Evolutionary conservation across 2,329 filamentous ascomycete genomes (phyloP).

Genomic region (Mycosphaerella sp.): DNA sequence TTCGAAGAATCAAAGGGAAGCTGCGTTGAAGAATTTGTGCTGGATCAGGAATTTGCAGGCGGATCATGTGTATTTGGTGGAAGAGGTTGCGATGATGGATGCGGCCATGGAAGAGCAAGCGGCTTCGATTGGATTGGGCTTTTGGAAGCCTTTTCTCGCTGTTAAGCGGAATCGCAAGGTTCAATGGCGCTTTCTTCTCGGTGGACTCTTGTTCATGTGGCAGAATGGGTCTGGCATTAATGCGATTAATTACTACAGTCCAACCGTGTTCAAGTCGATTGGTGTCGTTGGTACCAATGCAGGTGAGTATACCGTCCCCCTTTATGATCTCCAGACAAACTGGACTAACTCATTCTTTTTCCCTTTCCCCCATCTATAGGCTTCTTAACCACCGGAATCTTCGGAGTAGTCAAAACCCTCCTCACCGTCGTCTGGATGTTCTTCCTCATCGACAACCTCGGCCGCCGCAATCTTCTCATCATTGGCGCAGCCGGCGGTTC

Average conservation of each 20-base stretch:
- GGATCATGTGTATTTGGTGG: conserved; percentile 60
- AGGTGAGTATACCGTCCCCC: too few relatives aligned
- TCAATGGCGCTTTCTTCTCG: conserved; percentile 66
- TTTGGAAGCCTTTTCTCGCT: conserved; percentile 64
- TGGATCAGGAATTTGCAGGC: conserved; percentile 57
- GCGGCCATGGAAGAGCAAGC: conserved; percentile 60
- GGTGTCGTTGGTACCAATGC: conserved; percentile 56
- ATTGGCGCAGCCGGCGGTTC: conserved; percentile 58
- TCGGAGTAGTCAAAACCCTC: conserved; percentile 67
- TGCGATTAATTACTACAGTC: conserved; percentile 69
- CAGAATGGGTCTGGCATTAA: conserved; percentile 75
- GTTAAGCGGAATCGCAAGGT: conserved; percentile 52
- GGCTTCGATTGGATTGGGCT: conserved; percentile 59
- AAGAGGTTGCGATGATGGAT: conserved; percentile 67
- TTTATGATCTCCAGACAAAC: too few relatives aligned
- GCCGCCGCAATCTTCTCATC: conserved; percentile 58
- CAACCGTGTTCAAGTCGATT: conserved; percentile 61
- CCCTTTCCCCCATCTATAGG: conserved; percentile 25
- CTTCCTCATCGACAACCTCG: conserved; percentile 59
- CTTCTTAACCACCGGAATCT: conserved; percentile 66
- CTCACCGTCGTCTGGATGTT: conserved; percentile 64
- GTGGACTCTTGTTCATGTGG: conserved; percentile 68
- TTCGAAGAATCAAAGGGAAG: conserved; percentile 36
- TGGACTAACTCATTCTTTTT: too few relatives aligned
- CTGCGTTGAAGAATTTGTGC: conserved; percentile 44